Base-by-base conservation (phyloP, 176 grass and related monocot genomes). In the Eragrostis curvula region DNA sequence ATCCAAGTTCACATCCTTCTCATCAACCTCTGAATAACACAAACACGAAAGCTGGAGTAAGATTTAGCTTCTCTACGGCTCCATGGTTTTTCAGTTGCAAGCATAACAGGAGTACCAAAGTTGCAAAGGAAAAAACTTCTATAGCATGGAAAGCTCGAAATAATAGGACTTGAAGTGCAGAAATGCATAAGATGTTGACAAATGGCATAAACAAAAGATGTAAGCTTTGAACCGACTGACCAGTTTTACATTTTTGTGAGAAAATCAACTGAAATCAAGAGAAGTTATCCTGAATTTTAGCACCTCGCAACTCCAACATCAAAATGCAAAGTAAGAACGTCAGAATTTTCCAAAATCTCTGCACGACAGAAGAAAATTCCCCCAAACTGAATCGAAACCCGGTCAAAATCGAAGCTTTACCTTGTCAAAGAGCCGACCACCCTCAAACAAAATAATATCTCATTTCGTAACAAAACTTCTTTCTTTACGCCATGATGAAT, bases 1-100 rank as follows among this genome's bases (percentile, higher is more conserved):
- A 71, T 98, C 93, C 65, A 98, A 44, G 79, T 95, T 91, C 64
- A 98, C 69, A 70, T 93, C 87, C 79, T 93, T 89, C 86, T 90
- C 87, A 83, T 98, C 93, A 48, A 96, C 85, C 87, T 98, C 96
- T 94, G 77, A 47, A 72, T 46, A 85, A 46, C 58, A 91, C 14
- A 42, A 25, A 41, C 40, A 74, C 1, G 1, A 66, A 40, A n/a
- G n/a, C n/a, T n/a, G n/a, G n/a, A n/a, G n/a, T 40, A 59, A 73
- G 59, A 51, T 84, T 73, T 70, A 67, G 68, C 28, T 66, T 79
- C 16, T 43, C 67, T 9, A 29, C 29, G 62, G 52, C 45, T 40
- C 7, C n/a, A n/a, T n/a, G n/a, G n/a, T n/a, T n/a, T n/a, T n/a
- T n/a, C n/a, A n/a, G n/a, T n/a, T n/a, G n/a, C n/a, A n/a, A n/a